Evolutionary conservation across 441 rosid species (phyloP).

Genomic region (Manihot esculenta): DNA sequence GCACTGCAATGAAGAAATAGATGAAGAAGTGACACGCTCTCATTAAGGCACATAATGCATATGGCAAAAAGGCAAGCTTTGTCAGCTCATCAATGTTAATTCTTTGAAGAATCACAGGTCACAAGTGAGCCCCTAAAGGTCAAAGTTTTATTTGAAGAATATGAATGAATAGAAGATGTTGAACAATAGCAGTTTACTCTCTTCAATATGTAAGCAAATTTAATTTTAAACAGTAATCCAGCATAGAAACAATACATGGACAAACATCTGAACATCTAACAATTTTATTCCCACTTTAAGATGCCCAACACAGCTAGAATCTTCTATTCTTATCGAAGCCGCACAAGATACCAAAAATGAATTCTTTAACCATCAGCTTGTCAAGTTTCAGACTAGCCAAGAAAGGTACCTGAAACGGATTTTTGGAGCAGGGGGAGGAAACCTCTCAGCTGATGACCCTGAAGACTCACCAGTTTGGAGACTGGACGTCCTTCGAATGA

Average conservation of each 20-base stretch:
- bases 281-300: background rate
- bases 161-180: no score
- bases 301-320: background rate
- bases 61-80: background rate
- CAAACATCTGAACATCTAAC: background rate
- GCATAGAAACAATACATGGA: background rate
- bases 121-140: background rate
- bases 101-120: background rate
- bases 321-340: background rate
- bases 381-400: background rate
- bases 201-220: background rate
- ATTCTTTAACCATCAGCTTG: background rate
- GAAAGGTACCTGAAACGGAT: conserved; percentile 55
- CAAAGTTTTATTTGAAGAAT: no score
- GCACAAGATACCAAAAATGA: background rate
- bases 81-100: background rate
- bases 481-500: conserved; percentile 63
- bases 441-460: conserved; percentile 41
- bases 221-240: background rate
- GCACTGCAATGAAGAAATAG: background rate
- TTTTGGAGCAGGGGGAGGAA: conserved; percentile 56
- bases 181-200: background rate
- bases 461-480: conserved; percentile 45
- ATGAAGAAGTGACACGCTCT: background rate
- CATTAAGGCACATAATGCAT: conserved; percentile 1